These are phyloP conservation scores for Macrophomina pseudophaseolina DNA, from an alignment of 2,329 filamentous ascomycete species.

Conservation along the genomic window DNA sequence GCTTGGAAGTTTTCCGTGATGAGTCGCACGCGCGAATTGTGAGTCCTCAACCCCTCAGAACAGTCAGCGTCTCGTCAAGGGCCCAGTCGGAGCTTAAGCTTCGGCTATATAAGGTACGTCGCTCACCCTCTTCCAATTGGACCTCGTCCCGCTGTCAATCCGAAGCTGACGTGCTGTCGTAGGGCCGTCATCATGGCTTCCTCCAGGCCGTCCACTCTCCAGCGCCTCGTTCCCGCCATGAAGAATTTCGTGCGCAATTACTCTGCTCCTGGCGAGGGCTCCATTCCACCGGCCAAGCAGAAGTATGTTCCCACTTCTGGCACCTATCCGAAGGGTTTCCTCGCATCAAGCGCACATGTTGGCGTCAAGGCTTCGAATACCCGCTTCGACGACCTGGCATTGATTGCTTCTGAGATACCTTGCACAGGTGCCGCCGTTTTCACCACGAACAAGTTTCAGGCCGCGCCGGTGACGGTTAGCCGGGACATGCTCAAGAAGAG, in stretches of 20 bases:
- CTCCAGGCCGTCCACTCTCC: conserved; percentile 21
- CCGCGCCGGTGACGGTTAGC: conserved; percentile 89
- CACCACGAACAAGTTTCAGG: conserved; percentile 98
- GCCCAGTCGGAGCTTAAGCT: conserved; percentile 17
- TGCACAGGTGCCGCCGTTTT: conserved; percentile 92
- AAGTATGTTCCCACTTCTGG: conserved; percentile 88
- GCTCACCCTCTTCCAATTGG: not conserved
- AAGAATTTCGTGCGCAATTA: conserved; percentile 57
- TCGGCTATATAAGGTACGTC: conserved; percentile 18
- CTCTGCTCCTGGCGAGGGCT: conserved; percentile 62
- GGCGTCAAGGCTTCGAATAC: conserved; percentile 95
- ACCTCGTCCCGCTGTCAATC: not conserved
- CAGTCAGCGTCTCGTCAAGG: not conserved
- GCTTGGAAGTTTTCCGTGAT: conserved; percentile 20
- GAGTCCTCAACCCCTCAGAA: conserved; percentile 1
- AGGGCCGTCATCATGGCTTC: conserved; percentile 26
- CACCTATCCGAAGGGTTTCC: conserved; percentile 89
- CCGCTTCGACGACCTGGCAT: conserved; percentile 85
- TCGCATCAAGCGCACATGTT: conserved; percentile 83
- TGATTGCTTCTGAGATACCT: conserved; percentile 84
- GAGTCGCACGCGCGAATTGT: conserved; percentile 15
- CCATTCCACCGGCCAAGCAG: conserved; percentile 78
- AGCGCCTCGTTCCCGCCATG: conserved; percentile 35
- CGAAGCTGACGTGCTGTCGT: not conserved
- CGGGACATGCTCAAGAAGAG: conserved; percentile 71